Evolutionary conservation across 148 eudicot species (phyloP).

Genomic region (Pouteria glomerata): DNA sequence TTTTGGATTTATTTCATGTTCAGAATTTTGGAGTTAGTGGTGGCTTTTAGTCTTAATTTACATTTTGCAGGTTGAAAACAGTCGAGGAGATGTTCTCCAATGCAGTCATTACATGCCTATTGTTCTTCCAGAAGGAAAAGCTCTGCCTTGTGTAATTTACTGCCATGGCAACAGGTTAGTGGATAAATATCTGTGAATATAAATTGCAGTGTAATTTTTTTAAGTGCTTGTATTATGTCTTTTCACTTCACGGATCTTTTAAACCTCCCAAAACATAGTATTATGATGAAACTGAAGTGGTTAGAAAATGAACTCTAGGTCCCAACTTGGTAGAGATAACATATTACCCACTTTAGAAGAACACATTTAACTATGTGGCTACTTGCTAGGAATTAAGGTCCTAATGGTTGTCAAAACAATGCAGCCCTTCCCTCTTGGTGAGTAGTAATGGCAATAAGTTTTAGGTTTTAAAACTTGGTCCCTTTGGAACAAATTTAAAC

Average conservation of each 20-base stretch:
- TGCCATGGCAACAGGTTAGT: constrained; percentile 98
- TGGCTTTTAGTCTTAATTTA: constrained; percentile 3
- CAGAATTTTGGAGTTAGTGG: not conserved
- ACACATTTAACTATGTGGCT: not conserved
- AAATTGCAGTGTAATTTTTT: not conserved
- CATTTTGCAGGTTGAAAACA: constrained; percentile 64
- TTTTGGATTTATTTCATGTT: too few relatives aligned
- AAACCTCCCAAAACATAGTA: too few relatives aligned
- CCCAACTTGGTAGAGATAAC: constrained; percentile 4
- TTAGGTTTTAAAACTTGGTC: too few relatives aligned
- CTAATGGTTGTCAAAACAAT: not conserved
- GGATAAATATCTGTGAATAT: constrained; percentile 3
- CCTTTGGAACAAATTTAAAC: too few relatives aligned
- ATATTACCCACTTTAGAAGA: not conserved
- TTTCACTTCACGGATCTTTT: not conserved
- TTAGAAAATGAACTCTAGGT: not conserved
- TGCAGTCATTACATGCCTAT: constrained; percentile 87
- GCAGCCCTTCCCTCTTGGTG: too few relatives aligned
- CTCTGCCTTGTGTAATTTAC: constrained; percentile 89
- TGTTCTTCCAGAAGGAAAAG: constrained; percentile 66
- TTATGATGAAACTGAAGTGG: not conserved
- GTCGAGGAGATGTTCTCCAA: constrained; percentile 73
- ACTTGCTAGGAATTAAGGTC: not conserved
- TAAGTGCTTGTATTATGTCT: not conserved
- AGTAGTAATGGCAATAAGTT: too few relatives aligned